These are phyloP conservation scores for Exidia glandulosa DNA, from an alignment of 768 basidiomycete species.

Conservation along the genomic window DNA sequence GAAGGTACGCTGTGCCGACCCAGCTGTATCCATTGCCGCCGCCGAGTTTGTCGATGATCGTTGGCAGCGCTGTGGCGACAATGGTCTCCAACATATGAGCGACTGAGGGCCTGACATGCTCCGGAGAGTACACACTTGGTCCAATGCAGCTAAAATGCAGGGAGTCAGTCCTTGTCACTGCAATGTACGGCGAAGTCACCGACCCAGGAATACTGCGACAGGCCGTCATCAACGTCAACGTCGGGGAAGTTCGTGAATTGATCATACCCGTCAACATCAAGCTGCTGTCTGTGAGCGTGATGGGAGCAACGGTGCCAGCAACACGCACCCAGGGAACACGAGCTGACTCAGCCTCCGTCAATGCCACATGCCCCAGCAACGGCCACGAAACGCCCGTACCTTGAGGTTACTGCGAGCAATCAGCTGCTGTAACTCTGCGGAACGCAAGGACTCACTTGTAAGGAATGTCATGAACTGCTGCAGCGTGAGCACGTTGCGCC, in stretches of 20 bases:
- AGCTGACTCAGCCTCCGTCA: neutral
- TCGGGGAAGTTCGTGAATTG: neutral
- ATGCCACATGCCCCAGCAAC: neutral
- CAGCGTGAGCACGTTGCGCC: neutral
- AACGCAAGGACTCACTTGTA: neutral
- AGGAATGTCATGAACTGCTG: neutral
- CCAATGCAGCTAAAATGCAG: neutral
- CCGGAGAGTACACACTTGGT: neutral
- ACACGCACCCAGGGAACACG: neutral
- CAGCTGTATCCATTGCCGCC: slow-evolving; percentile 1
- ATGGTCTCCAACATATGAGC: neutral
- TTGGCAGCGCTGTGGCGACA: neutral
- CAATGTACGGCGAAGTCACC: neutral
- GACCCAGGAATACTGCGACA: neutral
- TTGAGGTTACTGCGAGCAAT: neutral
- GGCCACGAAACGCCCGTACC: neutral
- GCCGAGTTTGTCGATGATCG: neutral
- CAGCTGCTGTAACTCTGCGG: too few species aligned
- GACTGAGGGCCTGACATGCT: neutral
- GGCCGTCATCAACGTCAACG: neutral
- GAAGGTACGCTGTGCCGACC: slow-evolving; percentile 10
- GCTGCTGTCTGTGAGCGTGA: neutral
- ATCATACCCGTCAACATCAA: neutral
- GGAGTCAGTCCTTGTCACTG: neutral
- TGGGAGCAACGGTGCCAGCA: neutral